Percentiles rank a stretch among this genome's conserved stretches.
Conservation (phyloP, 345 rosid genomes). For the Pistacia integerrima region DNA sequence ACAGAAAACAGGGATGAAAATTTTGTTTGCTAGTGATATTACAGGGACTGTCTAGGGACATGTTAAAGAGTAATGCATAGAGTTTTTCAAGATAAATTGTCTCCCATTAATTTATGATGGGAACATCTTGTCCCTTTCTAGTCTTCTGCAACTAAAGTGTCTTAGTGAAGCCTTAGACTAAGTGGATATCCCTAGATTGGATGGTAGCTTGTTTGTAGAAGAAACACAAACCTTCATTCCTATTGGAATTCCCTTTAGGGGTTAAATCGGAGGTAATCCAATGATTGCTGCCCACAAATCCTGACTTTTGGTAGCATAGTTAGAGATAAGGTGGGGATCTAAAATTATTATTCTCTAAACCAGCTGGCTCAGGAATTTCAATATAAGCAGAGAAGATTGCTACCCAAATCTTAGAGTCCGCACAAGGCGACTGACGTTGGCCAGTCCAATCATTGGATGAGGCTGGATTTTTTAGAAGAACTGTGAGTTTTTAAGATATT, state of each 20-base stretch:
- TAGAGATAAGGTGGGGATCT: neutral
- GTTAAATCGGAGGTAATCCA: neutral
- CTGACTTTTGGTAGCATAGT: neutral
- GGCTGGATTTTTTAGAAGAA: neutral
- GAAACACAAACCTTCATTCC: neutral
- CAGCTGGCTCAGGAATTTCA: neutral
- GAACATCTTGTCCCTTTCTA: neutral
- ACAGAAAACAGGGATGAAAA: neutral
- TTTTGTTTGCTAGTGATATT: neutral
- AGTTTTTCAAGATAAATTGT: too few relatives aligned
- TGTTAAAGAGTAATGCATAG: too few relatives aligned
- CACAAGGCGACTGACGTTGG: neutral
- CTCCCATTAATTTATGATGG: neutral
- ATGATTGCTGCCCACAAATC: neutral
- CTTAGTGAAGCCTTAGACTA: neutral
- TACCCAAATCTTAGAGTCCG: neutral
- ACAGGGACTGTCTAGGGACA: too few relatives aligned
- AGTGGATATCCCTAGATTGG: neutral
- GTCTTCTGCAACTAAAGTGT: slow-evolving; percentile 4
- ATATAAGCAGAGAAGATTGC: neutral
- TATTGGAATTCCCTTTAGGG: too few relatives aligned
- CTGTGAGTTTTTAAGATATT: neutral
- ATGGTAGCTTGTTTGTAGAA: neutral
- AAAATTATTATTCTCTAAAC: neutral
- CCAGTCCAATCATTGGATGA: neutral